These are phyloP conservation scores for Seiridium cupressi DNA, from an alignment of 2,329 filamentous ascomycete genomes.

Conservation along the genomic window DNA sequence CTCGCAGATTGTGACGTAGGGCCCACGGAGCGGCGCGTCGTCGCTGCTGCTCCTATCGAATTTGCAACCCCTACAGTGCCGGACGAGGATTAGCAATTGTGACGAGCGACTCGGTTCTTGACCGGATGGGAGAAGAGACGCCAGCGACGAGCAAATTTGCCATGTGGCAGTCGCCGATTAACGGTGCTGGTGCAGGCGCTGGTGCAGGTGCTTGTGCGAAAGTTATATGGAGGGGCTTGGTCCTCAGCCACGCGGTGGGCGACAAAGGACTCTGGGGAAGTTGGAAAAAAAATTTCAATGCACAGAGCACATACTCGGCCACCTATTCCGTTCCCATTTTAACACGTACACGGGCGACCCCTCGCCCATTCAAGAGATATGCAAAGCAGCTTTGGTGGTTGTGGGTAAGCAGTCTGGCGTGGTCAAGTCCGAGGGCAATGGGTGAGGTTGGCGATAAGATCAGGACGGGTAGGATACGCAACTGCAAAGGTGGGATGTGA, in stretches of 20 bases:
- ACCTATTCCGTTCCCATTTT: slow-evolving; percentile 31
- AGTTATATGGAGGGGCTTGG: background rate
- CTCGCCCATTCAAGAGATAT: slow-evolving; percentile 22
- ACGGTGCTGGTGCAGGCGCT: background rate
- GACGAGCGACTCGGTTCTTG: background rate
- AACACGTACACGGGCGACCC: slow-evolving; percentile 17
- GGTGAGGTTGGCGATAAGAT: slow-evolving; percentile 14
- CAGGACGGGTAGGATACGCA: background rate
- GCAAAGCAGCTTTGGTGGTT: background rate
- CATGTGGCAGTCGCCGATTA: background rate
- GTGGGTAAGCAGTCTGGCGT: slow-evolving; percentile 1
- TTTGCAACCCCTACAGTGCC: slow-evolving; percentile 6
- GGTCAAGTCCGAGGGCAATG: background rate
- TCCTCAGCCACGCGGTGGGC: background rate
- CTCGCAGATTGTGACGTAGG: background rate
- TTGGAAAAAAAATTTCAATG: background rate
- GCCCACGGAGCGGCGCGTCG: slow-evolving; percentile 5
- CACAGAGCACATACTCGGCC: slow-evolving; percentile 17
- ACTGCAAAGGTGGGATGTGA: slow-evolving; percentile 5
- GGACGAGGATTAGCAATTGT: background rate
- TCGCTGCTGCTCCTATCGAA: slow-evolving; percentile 4
- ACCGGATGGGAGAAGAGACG: background rate
- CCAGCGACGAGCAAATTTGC: background rate
- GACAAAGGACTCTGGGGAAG: background rate
- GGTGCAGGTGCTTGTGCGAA: background rate